Percentiles rank a stretch among this genome's conserved stretches.
phyloP scores from a whole-genome alignment of 768 basidiomycete species.

The Pulveroboletus ravenelii region DNA sequence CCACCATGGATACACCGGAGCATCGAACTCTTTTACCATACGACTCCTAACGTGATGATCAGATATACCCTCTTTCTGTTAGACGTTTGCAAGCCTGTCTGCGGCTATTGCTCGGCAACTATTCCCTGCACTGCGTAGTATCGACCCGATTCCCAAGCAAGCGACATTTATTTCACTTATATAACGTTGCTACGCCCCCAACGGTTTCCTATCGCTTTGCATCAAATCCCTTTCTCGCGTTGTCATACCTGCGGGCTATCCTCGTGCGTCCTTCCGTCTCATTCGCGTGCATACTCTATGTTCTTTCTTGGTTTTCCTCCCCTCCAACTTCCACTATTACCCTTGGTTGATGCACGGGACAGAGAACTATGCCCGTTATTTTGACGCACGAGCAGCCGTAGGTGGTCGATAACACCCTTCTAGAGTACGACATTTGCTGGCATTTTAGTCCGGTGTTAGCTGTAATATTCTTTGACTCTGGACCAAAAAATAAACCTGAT shows the following conservation, averaged over 20 bases:
- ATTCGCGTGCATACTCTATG: constrained; percentile 14
- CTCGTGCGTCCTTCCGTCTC: constrained; percentile 18
- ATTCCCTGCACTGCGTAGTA: constrained; percentile 20
- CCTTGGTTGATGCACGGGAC: constrained; percentile 15
- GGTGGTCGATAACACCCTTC: constrained; percentile 16
- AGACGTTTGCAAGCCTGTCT: constrained; percentile 31
- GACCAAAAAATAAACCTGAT: constrained; percentile 10
- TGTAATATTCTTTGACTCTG: constrained; percentile 26
- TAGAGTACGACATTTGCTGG: constrained; percentile 27
- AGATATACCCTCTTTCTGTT: constrained; percentile 31
- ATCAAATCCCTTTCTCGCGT: constrained; percentile 15
- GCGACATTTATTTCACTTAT: constrained; percentile 34
- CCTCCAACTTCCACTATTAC: constrained; percentile 6
- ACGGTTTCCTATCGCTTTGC: constrained; percentile 26
- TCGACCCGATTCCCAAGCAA: constrained; percentile 22
- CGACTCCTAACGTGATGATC: constrained; percentile 33
- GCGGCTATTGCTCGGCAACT: constrained; percentile 32
- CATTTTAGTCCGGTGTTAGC: constrained; percentile 27
- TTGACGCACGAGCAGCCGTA: constrained; percentile 15
- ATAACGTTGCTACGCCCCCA: constrained; percentile 29
- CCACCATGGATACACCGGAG: constrained; percentile 8
- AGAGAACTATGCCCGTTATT: constrained; percentile 11
- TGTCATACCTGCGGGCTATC: constrained; percentile 11
- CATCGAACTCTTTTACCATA: constrained; percentile 27
- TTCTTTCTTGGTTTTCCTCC: constrained; percentile 24